Percentiles rank a stretch among this genome's conserved stretches.
phyloP scores from a whole-genome alignment of 352 stramenopile genomes.

The Phytophthora europaea region DNA sequence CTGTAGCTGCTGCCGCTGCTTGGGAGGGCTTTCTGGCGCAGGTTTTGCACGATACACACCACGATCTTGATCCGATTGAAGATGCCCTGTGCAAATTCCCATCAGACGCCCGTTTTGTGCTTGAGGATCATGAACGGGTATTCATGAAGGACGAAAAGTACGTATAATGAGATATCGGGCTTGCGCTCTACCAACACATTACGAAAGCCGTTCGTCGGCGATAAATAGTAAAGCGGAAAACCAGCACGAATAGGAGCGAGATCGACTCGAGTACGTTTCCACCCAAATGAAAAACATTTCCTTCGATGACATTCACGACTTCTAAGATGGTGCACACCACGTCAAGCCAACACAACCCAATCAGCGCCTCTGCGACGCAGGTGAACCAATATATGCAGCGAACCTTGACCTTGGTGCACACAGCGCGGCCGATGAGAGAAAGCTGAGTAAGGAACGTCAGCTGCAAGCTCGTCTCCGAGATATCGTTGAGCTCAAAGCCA shows the following conservation, averaged over 20 bases:
- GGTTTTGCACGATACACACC: not conserved
- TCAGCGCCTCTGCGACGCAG: not conserved
- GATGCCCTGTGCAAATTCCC: not conserved
- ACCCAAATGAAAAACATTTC: not conserved
- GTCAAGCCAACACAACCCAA: not conserved
- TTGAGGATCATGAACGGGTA: not conserved
- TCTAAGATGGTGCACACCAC: not conserved
- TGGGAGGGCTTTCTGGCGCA: not conserved
- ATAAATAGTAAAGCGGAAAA: not conserved
- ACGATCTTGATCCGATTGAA: slow-evolving; percentile 1
- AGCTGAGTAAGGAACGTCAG: slow-evolving; percentile 3
- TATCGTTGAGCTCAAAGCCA: not conserved
- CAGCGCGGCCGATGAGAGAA: not conserved
- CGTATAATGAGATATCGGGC: not conserved
- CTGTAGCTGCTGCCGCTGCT: not conserved
- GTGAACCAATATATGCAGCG: not conserved
- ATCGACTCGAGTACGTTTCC: not conserved
- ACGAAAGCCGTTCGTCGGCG: not conserved
- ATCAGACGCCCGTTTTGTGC: not conserved
- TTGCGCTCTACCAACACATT: not conserved
- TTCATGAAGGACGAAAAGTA: not conserved
- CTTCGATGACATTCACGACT: not conserved
- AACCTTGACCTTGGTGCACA: not conserved
- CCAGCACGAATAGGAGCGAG: not conserved
- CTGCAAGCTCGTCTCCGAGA: not conserved